Conservation (phyloP, 1,284 basidiomycete species). For the Tetrapyrgos nigripes region DNA sequence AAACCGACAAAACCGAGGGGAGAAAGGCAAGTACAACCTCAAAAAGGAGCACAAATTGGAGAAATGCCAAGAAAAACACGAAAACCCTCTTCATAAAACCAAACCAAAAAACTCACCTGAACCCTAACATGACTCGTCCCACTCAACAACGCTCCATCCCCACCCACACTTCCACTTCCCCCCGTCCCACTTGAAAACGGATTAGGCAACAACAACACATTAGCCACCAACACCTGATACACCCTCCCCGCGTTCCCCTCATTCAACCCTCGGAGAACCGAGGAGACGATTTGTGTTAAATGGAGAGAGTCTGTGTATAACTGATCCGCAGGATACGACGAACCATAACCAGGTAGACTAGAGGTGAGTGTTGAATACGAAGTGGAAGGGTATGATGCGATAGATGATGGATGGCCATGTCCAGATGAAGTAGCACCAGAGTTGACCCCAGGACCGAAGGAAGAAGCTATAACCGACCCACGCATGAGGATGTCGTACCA, state of each 20-base stretch:
- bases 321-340: neutral
- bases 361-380: too few species aligned
- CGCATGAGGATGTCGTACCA: constrained; percentile 76
- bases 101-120: neutral
- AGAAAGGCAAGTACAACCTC: too few species aligned
- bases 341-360: too few species aligned
- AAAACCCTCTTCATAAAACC: neutral
- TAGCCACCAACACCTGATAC: constrained; percentile 41
- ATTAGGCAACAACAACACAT: neutral
- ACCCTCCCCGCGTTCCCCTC: constrained; percentile 15
- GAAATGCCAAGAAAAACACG: neutral
- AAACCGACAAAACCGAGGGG: too few species aligned
- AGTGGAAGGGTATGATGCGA: constrained; percentile 67
- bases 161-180: neutral
- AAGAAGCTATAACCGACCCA: constrained; percentile 25
- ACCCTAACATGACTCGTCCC: constrained; percentile 15
- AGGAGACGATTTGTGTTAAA: constrained; percentile 73
- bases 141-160: constrained; percentile 1
- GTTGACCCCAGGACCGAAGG: too few species aligned
- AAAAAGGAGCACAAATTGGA: neutral
- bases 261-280: constrained; percentile 31
- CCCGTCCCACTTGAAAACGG: neutral
- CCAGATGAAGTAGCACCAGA: neutral
- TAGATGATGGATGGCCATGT: neutral
- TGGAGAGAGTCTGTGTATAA: constrained; percentile 65